Conservation (phyloP, 768 basidiomycete species). For the Aureoboletus auriporus region DNA sequence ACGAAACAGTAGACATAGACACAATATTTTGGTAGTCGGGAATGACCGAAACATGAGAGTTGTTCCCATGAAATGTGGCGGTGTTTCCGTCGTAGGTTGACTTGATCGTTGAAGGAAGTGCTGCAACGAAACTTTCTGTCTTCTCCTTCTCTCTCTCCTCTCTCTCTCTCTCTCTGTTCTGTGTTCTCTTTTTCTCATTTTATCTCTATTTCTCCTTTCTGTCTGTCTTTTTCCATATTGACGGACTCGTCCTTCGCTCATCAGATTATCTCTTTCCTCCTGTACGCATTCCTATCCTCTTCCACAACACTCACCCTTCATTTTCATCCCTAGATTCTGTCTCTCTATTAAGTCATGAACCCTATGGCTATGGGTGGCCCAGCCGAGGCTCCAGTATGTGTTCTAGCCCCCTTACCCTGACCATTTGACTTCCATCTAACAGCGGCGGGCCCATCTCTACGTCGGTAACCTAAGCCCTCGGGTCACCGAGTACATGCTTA, state of each 20-base stretch:
- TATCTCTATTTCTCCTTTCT: constrained; percentile 31
- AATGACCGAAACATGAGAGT: constrained; percentile 9
- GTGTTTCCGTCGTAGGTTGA: constrained; percentile 15
- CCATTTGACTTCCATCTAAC: constrained; percentile 12
- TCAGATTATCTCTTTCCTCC: constrained; percentile 40
- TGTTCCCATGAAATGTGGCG: constrained; percentile 26
- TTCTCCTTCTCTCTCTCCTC: not conserved
- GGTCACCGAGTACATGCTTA: constrained; percentile 99
- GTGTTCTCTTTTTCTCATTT: constrained; percentile 30
- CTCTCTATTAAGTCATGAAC: constrained; percentile 61
- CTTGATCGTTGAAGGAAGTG: constrained; percentile 21
- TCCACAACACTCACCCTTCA: not conserved
- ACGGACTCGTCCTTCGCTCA: constrained; percentile 33
- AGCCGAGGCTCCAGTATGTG: constrained; percentile 75
- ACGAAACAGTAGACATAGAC: constrained; percentile 42
- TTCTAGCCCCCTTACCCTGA: not conserved
- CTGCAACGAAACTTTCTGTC: constrained; percentile 12
- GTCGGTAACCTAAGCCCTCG: constrained; percentile 97
- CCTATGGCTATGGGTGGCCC: constrained; percentile 65
- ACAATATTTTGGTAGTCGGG: constrained; percentile 8
- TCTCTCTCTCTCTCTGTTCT: constrained; percentile 21
- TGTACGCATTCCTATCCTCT: constrained; percentile 20
- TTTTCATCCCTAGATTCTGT: constrained; percentile 22
- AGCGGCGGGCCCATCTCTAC: constrained; percentile 96
- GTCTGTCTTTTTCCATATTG: constrained; percentile 34